These are phyloP conservation scores for Aegilops bicornis DNA, from an alignment of 176 grass and related monocot species.

Conservation along the genomic window DNA sequence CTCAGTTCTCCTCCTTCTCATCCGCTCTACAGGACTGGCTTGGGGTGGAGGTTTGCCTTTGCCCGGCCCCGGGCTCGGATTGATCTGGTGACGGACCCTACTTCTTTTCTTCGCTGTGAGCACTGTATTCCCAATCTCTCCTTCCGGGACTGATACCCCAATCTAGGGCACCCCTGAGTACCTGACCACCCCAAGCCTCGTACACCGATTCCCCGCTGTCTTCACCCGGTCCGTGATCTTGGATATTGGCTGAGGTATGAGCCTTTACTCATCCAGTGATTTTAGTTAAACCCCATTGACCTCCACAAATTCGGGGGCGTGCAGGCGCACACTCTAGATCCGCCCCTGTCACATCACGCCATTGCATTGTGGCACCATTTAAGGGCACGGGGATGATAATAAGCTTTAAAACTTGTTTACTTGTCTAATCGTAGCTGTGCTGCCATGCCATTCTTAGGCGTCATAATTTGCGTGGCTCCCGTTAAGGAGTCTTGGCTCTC, in stretches of 20 bases:
- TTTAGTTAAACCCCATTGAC: neutral
- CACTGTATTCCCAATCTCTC: neutral
- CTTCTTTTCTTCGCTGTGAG: neutral
- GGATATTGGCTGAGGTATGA: neutral
- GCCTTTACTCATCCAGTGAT: neutral
- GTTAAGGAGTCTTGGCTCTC: neutral
- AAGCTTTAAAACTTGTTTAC: neutral
- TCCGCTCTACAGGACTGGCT: neutral
- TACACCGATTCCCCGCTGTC: neutral
- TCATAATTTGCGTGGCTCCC: neutral
- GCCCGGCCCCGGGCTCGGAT: neutral
- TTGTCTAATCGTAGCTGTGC: neutral
- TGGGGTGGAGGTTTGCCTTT: neutral
- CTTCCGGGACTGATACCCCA: neutral
- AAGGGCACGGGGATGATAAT: neutral
- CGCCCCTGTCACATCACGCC: neutral
- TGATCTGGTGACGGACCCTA: neutral
- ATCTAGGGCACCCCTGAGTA: neutral
- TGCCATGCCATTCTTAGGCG: neutral
- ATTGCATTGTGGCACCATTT: neutral
- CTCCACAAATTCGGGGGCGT: neutral
- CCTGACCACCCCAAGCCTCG: neutral
- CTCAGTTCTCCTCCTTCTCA: neutral
- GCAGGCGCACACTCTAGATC: neutral
- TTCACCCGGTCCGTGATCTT: neutral